These are phyloP conservation scores for Endothia cerciana DNA, from an alignment of 2,329 filamentous ascomycete genomes.

Conservation along the genomic window DNA sequence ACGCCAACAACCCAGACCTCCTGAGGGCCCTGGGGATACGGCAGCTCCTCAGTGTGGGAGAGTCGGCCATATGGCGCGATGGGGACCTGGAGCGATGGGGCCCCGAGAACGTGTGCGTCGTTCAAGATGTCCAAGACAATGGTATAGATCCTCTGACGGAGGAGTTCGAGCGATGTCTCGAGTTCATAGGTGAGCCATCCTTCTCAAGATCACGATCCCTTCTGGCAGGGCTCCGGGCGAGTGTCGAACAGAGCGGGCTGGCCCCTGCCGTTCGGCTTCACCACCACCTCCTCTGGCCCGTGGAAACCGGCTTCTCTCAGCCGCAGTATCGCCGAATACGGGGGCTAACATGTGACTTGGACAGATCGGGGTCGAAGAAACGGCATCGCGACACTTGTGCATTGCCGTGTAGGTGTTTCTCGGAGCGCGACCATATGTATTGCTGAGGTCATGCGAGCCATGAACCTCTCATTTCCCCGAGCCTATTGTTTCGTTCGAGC, in stretches of 20 bases:
- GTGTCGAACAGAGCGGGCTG: neutral
- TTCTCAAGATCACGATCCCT: neutral
- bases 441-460: slow-evolving; percentile 91
- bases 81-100: slow-evolving; percentile 75
- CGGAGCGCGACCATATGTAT: slow-evolving; percentile 97
- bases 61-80: slow-evolving; percentile 80
- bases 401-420: slow-evolving; percentile 95
- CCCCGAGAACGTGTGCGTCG: slow-evolving; percentile 74
- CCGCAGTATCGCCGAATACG: neutral
- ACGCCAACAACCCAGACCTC: slow-evolving; percentile 91
- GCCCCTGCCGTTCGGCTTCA: neutral
- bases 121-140: slow-evolving; percentile 92
- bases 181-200: slow-evolving; percentile 80
- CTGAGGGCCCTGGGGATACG: slow-evolving; percentile 79
- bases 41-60: slow-evolving; percentile 89
- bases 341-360: slow-evolving; percentile 13
- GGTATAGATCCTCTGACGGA: slow-evolving; percentile 89
- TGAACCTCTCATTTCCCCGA: slow-evolving; percentile 81
- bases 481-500: slow-evolving; percentile 97
- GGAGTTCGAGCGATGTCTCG: slow-evolving; percentile 82
- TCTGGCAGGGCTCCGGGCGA: neutral
- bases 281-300: neutral
- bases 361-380: slow-evolving; percentile 77
- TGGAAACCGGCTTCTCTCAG: neutral
- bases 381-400: slow-evolving; percentile 85